These are phyloP conservation scores for Xylariaceae sp. DNA, from an alignment of 2,329 filamentous ascomycete species.

Conservation along the genomic window DNA sequence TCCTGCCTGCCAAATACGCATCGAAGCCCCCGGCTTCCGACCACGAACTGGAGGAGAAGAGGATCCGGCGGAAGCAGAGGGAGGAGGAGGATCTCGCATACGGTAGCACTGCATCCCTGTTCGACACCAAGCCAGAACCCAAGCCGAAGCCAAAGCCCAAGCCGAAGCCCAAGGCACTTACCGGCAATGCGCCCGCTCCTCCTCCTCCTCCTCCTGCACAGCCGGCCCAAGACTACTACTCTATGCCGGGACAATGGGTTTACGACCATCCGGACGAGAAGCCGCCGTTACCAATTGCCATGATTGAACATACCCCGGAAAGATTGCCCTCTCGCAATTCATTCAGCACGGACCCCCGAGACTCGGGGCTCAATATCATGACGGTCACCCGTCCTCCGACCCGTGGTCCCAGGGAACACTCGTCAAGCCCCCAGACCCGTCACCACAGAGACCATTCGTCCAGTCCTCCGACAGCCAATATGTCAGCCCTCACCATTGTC, in stretches of 20 bases:
- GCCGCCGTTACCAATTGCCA: constrained; percentile 31
- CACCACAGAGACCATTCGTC: constrained; percentile 40
- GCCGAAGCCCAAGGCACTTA: background rate
- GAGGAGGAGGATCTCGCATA: constrained; percentile 49
- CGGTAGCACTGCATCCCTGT: constrained; percentile 32
- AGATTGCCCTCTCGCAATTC: constrained; percentile 30
- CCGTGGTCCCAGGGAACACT: constrained; percentile 35
- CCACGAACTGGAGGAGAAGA: constrained; percentile 32
- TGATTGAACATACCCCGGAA: constrained; percentile 15
- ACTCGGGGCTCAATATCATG: constrained; percentile 37
- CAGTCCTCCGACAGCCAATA: constrained; percentile 43
- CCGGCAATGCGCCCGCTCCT: constrained; percentile 15
- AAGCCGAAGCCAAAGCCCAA: constrained; percentile 3
- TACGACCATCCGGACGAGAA: constrained; percentile 36
- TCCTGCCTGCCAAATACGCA: constrained; percentile 31
- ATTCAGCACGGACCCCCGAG: constrained; percentile 36
- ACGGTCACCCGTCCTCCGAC: constrained; percentile 37
- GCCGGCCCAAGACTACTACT: constrained; percentile 33
- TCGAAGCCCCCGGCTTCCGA: constrained; percentile 29
- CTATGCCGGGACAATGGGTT: constrained; percentile 35
- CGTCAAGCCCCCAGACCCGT: constrained; percentile 34
- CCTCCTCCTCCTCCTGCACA: constrained; percentile 13
- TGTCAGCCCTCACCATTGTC: constrained; percentile 50
- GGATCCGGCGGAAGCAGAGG: constrained; percentile 32
- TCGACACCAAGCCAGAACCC: constrained; percentile 5